These are phyloP conservation scores for Neospora caninum DNA, from an alignment of 169 alveolate genomes.

Conservation along the genomic window DNA sequence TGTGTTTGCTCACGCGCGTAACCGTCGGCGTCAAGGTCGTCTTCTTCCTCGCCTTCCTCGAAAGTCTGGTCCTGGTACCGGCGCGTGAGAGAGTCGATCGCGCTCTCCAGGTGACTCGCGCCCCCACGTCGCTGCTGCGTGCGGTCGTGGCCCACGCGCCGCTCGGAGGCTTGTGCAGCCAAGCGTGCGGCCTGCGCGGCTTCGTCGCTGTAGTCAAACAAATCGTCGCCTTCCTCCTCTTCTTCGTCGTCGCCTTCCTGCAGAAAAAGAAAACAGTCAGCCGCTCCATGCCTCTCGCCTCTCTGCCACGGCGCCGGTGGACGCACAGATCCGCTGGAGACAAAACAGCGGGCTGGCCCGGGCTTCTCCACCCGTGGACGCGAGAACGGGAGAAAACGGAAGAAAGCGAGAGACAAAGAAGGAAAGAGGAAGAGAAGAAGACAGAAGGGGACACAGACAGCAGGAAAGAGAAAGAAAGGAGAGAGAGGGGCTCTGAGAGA, in stretches of 20 bases:
- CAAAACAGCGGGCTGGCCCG: neutral
- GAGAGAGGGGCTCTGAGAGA: too few relatives aligned
- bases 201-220: slow-evolving; percentile 39
- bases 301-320: too few relatives aligned
- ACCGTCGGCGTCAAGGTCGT: slow-evolving; percentile 46
- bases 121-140: slow-evolving; percentile 46
- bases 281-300: neutral
- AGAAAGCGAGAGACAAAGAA: neutral
- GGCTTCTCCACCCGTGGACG: too few relatives aligned
- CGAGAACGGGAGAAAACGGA: too few relatives aligned
- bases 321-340: too few relatives aligned
- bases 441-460: neutral
- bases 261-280: neutral
- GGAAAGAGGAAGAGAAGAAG: neutral
- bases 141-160: slow-evolving; percentile 24
- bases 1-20: neutral
- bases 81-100: slow-evolving; percentile 45
- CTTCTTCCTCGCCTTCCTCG: slow-evolving; percentile 50
- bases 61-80: slow-evolving; percentile 50
- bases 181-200: slow-evolving; percentile 48
- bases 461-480: neutral
- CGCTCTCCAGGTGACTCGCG: slow-evolving; percentile 36
- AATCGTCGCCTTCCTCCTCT: slow-evolving; percentile 42
- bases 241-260: slow-evolving; percentile 53
- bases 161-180: slow-evolving; percentile 46